Evolutionary conservation across 139 green algal species (phyloP), one percentile per base, ranked within the genome.

Genomic region (Picochlorum sp.): DNA sequence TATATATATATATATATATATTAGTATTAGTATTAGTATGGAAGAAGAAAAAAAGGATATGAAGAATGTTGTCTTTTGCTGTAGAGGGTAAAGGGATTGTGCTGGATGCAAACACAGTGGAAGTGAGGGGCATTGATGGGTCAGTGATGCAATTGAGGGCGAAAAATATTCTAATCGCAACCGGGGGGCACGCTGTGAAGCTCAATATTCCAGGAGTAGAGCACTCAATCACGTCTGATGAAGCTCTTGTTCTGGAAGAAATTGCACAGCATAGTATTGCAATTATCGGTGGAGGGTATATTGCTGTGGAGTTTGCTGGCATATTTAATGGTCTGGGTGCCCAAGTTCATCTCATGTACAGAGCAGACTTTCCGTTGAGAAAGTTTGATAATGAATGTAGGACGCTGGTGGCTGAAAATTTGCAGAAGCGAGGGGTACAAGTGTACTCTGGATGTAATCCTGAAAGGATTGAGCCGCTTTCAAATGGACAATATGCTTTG

Each of bases 271-370:
- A 35, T n/a, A 18, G 70, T 55, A 69, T 76, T 66, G 79, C 96
- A 9, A 74, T 75, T 8, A 81, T 98, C 22, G 93, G 93, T 18
- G 81, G 70, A 32, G 89, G 93, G 30, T 99, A 98, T 87, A 99
- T 99, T 66, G 86, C 83, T 2, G 75, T 97, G 8, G 93, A 99
- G 83, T 97, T 98, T 70, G 81, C 80, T 7, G 78, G 85, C 60
- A 98, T 99, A 67, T 98, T 96, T 70, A 63, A 76, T 18, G 75
- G 81, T 36, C 79, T 97, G 54, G 93, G 91, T 32, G 49, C 66
- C 3, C 80, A 97, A 28, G 84, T 92, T 44, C 81, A 98, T 67
- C 57, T 94, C n/a, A 70, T 59, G 31, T 65, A 39, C 41, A 44
- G 58, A 39, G 26, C 45, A 47, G 25, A 40, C 14, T 58, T 44